Conservation (phyloP, 2,329 filamentous ascomycete genomes). For the Paraconiothyrium sp. region DNA sequence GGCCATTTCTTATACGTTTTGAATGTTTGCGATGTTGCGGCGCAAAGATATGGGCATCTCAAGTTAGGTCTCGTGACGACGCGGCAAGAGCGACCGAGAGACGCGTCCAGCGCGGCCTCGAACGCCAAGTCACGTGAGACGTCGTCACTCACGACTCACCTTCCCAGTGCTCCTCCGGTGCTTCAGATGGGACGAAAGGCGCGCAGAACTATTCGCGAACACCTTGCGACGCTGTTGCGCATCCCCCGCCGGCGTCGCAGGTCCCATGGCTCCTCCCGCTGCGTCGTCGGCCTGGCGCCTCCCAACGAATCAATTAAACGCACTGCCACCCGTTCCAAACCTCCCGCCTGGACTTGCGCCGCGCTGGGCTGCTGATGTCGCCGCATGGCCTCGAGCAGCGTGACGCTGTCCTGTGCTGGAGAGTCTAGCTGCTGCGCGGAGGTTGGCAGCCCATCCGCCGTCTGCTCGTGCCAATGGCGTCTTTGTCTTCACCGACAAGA, state of each 20-base stretch:
- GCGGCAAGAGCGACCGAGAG: background rate
- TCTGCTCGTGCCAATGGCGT: conserved; percentile 28
- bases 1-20: no score
- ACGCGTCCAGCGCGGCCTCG: background rate
- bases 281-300: conserved; percentile 14
- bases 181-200: background rate
- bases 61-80: background rate
- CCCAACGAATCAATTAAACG: conserved; percentile 19
- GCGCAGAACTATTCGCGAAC: background rate
- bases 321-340: conserved; percentile 41
- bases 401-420: conserved; percentile 19
- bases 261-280: conserved; percentile 1
- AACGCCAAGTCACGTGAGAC: conserved; percentile 17
- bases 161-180: conserved; percentile 22
- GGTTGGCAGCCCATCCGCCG: conserved; percentile 15
- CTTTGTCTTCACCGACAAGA: conserved; percentile 48
- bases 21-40: background rate
- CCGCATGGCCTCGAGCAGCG: conserved; percentile 14
- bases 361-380: conserved; percentile 26
- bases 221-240: background rate
- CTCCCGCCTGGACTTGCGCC: conserved; percentile 25
- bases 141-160: conserved; percentile 16
- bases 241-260: background rate
- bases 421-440: conserved; percentile 24
- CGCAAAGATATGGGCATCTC: conserved; percentile 14